phyloP scores from a whole-genome alignment of 805 yeast genomes.

The Blastobotrys terrestris region DNA sequence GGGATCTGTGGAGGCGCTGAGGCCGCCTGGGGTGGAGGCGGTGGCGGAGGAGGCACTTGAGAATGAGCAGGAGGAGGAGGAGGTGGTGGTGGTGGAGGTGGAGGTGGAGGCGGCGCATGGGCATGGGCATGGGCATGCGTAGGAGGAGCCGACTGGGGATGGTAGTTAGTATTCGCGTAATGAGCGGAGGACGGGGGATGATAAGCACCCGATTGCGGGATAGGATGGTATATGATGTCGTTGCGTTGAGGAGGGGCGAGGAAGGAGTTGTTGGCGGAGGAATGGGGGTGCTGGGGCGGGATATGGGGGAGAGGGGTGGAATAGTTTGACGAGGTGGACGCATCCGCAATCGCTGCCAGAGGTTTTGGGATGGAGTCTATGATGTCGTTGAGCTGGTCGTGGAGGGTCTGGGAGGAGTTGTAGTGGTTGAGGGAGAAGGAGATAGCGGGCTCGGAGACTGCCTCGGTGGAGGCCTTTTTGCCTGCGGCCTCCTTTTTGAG shows the following conservation, averaged over 20 bases:
- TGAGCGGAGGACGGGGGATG: constrained; percentile 7
- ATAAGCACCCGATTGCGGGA: not conserved
- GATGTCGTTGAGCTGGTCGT: constrained; percentile 30
- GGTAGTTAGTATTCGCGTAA: constrained; percentile 2
- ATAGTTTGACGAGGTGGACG: constrained; percentile 20
- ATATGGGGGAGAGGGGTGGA: too few species aligned
- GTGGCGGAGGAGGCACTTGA: not conserved
- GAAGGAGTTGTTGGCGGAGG: constrained; percentile 7
- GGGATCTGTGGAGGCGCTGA: not conserved
- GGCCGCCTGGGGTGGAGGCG: constrained; percentile 7
- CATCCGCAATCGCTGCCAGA: constrained; percentile 28
- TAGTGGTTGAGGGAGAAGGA: constrained; percentile 48
- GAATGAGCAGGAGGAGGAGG: not conserved
- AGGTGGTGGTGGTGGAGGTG: not conserved
- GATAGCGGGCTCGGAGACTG: constrained; percentile 71
- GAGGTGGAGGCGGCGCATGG: too few species aligned
- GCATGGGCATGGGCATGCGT: not conserved
- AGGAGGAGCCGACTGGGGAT: not conserved
- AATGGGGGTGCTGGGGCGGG: constrained; percentile 1
- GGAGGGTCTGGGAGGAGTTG: constrained; percentile 38
- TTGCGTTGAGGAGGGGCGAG: constrained; percentile 4
- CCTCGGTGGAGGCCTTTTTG: constrained; percentile 64
- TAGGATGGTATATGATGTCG: not conserved
- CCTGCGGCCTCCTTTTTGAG: constrained; percentile 61
- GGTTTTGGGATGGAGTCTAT: constrained; percentile 24